Conservation (phyloP, 1,284 basidiomycete genomes). For the Vanrija pseudolonga region DNA sequence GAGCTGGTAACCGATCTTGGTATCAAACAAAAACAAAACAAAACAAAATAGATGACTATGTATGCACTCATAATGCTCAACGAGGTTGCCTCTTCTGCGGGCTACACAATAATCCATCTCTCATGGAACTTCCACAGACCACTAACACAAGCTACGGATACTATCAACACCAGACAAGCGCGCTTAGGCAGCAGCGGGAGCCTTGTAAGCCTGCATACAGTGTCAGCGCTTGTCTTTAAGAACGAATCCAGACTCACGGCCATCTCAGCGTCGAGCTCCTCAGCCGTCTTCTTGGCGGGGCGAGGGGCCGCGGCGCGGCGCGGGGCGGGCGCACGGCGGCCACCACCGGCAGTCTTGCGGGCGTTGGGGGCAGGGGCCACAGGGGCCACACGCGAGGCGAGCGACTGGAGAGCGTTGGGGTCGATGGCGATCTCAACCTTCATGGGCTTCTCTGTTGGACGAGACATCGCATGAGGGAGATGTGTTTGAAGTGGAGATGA, state of each 20-base stretch:
- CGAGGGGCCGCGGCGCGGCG: slow-evolving; percentile 39
- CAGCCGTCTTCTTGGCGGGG: slow-evolving; percentile 55
- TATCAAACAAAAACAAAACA: background rate
- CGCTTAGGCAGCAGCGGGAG: slow-evolving; percentile 15
- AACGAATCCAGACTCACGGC: slow-evolving; percentile 56
- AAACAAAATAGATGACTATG: background rate
- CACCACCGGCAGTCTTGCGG: slow-evolving; percentile 50
- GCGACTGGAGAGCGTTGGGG: slow-evolving; percentile 67
- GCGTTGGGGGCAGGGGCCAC: slow-evolving; percentile 44
- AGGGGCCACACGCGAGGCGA: slow-evolving; percentile 56
- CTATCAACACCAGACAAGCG: background rate
- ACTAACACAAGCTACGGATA: background rate
- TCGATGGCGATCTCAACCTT: slow-evolving; percentile 97
- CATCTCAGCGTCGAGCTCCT: slow-evolving; percentile 63
- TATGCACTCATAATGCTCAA: background rate
- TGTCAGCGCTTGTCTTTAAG: background rate
- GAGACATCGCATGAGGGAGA: background rate
- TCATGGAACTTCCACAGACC: no score
- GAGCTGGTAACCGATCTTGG: background rate
- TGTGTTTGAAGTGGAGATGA: background rate
- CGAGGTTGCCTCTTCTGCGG: background rate
- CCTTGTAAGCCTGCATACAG: slow-evolving; percentile 33
- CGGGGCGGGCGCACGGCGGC: slow-evolving; percentile 54
- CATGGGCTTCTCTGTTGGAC: slow-evolving; percentile 81
- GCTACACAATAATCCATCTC: no score